A percentile compares a stretch with the other conserved stretches of the same genome.
Conservation (phyloP, 495 filamentous ascomycete species). For the Neurospora sp. region DNA sequence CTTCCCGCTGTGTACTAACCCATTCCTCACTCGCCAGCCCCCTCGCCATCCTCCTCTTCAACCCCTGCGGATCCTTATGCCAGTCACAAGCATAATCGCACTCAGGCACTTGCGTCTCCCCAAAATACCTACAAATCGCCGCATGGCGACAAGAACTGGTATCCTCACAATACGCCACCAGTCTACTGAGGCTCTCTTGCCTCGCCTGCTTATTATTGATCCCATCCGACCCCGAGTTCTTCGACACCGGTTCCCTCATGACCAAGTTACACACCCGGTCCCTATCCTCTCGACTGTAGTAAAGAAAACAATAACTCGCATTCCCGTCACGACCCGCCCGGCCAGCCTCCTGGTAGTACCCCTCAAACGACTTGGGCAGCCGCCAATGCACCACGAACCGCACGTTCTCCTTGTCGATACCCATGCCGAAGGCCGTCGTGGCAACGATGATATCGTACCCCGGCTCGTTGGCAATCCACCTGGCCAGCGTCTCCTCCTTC, state of each 20-base stretch:
- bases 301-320: slow-evolving; percentile 74
- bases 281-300: slow-evolving; percentile 76
- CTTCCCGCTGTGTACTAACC: slow-evolving; percentile 60
- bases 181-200: slow-evolving; percentile 39
- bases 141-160: slow-evolving; percentile 64
- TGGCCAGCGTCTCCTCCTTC: slow-evolving; percentile 53
- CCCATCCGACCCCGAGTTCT: slow-evolving; percentile 23
- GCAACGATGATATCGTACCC: slow-evolving; percentile 88
- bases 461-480: slow-evolving; percentile 65
- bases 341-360: slow-evolving; percentile 92
- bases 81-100: slow-evolving; percentile 88
- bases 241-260: slow-evolving; percentile 26
- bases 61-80: slow-evolving; percentile 60
- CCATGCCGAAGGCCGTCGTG: slow-evolving; percentile 95
- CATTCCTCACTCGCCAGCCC: slow-evolving; percentile 63
- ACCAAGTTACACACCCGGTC: slow-evolving; percentile 58
- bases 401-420: slow-evolving; percentile 90
- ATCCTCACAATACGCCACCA: slow-evolving; percentile 75
- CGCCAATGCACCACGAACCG: slow-evolving; percentile 93
- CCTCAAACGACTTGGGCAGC: slow-evolving; percentile 84
- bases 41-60: slow-evolving; percentile 53
- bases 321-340: slow-evolving; percentile 85
- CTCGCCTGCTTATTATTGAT: slow-evolving; percentile 21
- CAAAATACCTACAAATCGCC: slow-evolving; percentile 73
- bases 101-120: slow-evolving; percentile 47